These are phyloP conservation scores for Hypsizygus marmoreus DNA, from an alignment of 768 basidiomycete species.

Conservation along the genomic window DNA sequence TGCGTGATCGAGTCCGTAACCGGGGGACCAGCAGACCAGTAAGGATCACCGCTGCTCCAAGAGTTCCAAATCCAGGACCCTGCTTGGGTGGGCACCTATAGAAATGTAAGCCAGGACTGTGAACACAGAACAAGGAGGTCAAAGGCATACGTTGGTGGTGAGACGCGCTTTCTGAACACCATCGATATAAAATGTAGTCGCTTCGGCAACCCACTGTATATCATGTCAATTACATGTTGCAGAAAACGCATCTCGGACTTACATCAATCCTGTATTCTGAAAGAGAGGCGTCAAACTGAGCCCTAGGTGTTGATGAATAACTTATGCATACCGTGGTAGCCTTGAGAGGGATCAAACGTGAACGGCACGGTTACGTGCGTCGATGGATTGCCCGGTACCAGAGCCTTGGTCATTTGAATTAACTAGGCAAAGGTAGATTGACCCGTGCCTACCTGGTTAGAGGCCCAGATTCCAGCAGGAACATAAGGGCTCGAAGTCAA, in stretches of 20 bases:
- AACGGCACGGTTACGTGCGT: conserved; percentile 28
- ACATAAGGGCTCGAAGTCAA: conserved; percentile 25
- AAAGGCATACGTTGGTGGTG: conserved; percentile 28
- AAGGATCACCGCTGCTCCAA: conserved; percentile 36
- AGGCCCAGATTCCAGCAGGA: conserved; percentile 38
- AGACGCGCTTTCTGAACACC: conserved; percentile 30
- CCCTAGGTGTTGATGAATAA: neutral
- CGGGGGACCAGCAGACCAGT: conserved; percentile 39
- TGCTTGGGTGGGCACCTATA: conserved; percentile 30
- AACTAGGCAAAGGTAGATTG: too few relatives aligned
- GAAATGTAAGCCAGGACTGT: neutral
- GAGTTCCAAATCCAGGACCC: conserved; percentile 37
- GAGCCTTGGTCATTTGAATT: conserved; percentile 17
- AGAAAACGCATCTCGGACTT: conserved; percentile 4
- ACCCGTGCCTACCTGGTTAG: conserved; percentile 31
- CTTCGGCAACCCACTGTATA: conserved; percentile 29
- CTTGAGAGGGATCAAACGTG: conserved; percentile 32
- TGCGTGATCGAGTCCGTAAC: conserved; percentile 34
- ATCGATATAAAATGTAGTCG: conserved; percentile 37
- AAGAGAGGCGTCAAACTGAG: neutral
- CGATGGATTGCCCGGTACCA: conserved; percentile 17
- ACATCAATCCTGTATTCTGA: conserved; percentile 39
- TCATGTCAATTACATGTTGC: neutral
- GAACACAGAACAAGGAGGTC: neutral
- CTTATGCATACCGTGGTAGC: conserved; percentile 31